These are phyloP conservation scores for Plasmodium gonderi DNA, from an alignment of 169 alveolate species.

Conservation along the genomic window DNA sequence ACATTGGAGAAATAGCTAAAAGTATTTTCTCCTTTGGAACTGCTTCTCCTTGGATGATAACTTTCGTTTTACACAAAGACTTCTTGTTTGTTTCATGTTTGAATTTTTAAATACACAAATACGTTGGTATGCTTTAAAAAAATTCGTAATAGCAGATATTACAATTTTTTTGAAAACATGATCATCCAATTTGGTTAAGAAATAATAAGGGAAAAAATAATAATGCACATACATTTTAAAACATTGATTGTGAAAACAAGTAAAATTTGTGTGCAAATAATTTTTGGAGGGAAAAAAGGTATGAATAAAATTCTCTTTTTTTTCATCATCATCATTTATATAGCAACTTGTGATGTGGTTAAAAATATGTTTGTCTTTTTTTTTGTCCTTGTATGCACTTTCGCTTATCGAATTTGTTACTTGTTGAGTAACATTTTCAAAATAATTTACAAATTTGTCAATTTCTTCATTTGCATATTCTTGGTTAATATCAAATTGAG, in stretches of 20 bases:
- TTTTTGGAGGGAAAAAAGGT: slow-evolving; percentile 62
- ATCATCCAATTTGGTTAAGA: slow-evolving; percentile 54
- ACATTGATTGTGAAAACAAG: slow-evolving; percentile 64
- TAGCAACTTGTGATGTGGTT: slow-evolving; percentile 30
- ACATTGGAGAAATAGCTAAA: not conserved
- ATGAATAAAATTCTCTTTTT: slow-evolving; percentile 1
- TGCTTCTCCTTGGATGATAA: not conserved
- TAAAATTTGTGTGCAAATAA: slow-evolving; percentile 36
- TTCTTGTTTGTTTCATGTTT: not conserved
- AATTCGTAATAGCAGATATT: not conserved
- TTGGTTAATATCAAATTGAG: not conserved
- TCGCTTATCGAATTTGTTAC: not conserved
- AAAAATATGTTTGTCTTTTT: slow-evolving; percentile 19
- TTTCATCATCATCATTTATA: slow-evolving; percentile 31
- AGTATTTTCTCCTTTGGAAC: not conserved
- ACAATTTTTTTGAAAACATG: slow-evolving; percentile 40
- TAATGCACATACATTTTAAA: slow-evolving; percentile 68
- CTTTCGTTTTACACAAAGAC: not conserved
- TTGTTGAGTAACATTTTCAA: slow-evolving; percentile 12
- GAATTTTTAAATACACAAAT: not conserved
- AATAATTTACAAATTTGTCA: slow-evolving; percentile 5
- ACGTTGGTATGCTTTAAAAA: slow-evolving; percentile 48
- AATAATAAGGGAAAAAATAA: slow-evolving; percentile 51
- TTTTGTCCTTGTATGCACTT: not conserved
- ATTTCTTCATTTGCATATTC: slow-evolving; percentile 30